Evolutionary conservation across 1,284 basidiomycete species (phyloP).

Genomic region (Fomitopsis betulina): DNA sequence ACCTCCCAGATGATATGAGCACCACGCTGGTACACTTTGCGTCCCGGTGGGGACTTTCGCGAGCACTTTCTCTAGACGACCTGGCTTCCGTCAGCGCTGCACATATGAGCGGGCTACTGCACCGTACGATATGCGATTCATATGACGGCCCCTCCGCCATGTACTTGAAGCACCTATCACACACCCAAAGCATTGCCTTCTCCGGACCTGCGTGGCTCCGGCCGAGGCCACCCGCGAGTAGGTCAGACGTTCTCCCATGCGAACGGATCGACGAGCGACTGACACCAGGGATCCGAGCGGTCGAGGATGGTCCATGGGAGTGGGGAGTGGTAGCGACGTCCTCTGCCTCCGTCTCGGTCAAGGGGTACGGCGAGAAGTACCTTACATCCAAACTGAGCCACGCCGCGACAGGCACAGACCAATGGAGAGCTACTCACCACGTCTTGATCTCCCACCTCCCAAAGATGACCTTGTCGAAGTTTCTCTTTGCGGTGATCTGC

Average conservation of each 20-base stretch:
- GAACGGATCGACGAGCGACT: conserved; percentile 45
- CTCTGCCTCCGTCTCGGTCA: conserved; percentile 58
- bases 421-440: conserved; percentile 47
- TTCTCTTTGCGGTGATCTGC: conserved; percentile 62
- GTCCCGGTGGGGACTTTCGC: conserved; percentile 78
- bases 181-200: conserved; percentile 70
- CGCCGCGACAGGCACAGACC: background rate
- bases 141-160: conserved; percentile 73
- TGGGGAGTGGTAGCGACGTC: conserved; percentile 31
- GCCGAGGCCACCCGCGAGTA: conserved; percentile 59
- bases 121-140: conserved; percentile 70
- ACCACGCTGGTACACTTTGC: conserved; percentile 87
- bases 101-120: conserved; percentile 5
- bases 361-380: conserved; percentile 88
- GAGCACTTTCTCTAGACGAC: conserved; percentile 63
- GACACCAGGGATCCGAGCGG: conserved; percentile 41
- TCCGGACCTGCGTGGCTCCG: conserved; percentile 45
- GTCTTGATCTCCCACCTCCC: conserved; percentile 75
- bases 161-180: conserved; percentile 96
- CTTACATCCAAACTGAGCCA: conserved; percentile 32
- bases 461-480: conserved; percentile 76
- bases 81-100: conserved; percentile 11
- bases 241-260: conserved; percentile 66
- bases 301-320: conserved; percentile 23
- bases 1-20: conserved; percentile 95